A percentile compares a stretch with the other conserved stretches of the same genome.
Evolutionary conservation across 352 stramenopile genomes (phyloP).

Genomic region (Globisporangium solare): DNA sequence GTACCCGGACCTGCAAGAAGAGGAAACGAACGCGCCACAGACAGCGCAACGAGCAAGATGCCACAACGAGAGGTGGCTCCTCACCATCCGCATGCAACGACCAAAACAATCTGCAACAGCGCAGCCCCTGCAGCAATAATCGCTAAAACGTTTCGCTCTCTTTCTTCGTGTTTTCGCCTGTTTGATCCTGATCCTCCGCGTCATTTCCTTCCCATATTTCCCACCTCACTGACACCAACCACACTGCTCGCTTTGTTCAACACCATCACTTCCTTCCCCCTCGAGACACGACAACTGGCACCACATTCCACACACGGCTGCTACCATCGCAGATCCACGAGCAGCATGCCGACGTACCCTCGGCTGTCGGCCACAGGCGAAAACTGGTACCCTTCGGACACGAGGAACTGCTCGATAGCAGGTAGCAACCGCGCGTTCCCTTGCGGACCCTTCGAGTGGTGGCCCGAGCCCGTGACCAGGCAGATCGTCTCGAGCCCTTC

Average conservation of each 20-base stretch:
- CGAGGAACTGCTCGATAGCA: slow-evolving; percentile 77
- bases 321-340: slow-evolving; percentile 80
- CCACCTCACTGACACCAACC: background rate
- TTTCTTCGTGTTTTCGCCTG: too few species aligned
- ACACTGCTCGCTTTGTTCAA: slow-evolving; percentile 8
- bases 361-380: slow-evolving; percentile 58
- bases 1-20: too few species aligned
- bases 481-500: slow-evolving; percentile 75
- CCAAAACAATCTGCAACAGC: too few species aligned
- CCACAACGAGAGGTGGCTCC: too few species aligned
- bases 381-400: slow-evolving; percentile 70
- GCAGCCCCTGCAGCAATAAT: too few species aligned
- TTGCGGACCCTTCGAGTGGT: slow-evolving; percentile 73
- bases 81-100: too few species aligned
- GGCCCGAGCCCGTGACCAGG: slow-evolving; percentile 75
- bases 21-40: too few species aligned
- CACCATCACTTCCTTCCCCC: slow-evolving; percentile 1
- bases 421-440: slow-evolving; percentile 66
- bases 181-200: slow-evolving; percentile 6
- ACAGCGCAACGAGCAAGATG: too few species aligned
- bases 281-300: background rate
- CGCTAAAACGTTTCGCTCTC: too few species aligned
- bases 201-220: slow-evolving; percentile 9
- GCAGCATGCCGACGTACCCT: slow-evolving; percentile 80
- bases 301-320: background rate